Evolutionary conservation across 768 basidiomycete species (phyloP), one percentile per base, ranked within the genome.

Genomic region (Boletus huronensis): DNA sequence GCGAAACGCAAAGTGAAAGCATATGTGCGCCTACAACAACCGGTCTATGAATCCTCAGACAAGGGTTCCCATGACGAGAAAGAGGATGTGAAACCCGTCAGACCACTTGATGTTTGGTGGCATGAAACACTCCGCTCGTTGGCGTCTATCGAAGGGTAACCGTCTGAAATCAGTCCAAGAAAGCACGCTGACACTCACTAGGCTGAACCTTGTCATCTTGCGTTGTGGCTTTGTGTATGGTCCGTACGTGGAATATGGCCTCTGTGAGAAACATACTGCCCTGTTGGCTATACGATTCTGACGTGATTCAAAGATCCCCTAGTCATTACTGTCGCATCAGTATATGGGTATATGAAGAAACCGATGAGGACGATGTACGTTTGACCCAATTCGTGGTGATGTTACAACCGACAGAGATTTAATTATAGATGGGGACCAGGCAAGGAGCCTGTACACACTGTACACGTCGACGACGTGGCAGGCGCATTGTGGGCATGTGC

Each of bases 321-420:
- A 10, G 83, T 81, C 39, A 83, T 90, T 42, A 86, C 85, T 1
- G 84, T 92, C 13, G 87, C 83, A 10, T 81, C 88, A 13, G 84
- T 93, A 28, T 93, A 93, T 68, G 88, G 88, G 6, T 83, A 88
- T 65, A 75, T 90, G 69, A 82, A 90, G 66, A 85, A 88, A 60
- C 88, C 90, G 1, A 89, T 94, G 85, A 91, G 89, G 68, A 87
- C 84, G 10, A 76, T 93, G 89, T 92, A 62, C 60, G 85, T 62
- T 31, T 56, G 32, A 40, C 19, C 49, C 39, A 19, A n/a, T 38
- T 13, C 40, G 62, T 39, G 21, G 31, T 25, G 11, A 45, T 19
- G 34, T 23, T 34, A 32, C 17, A 16, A 54, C 34, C 64, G 34
- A 72, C 44, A 36, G 32, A 6, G 34, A 10, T 53, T 34, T 49